Conservation (phyloP, 2,329 filamentous ascomycete genomes). For the Pseudogymnoascus pannorum region DNA sequence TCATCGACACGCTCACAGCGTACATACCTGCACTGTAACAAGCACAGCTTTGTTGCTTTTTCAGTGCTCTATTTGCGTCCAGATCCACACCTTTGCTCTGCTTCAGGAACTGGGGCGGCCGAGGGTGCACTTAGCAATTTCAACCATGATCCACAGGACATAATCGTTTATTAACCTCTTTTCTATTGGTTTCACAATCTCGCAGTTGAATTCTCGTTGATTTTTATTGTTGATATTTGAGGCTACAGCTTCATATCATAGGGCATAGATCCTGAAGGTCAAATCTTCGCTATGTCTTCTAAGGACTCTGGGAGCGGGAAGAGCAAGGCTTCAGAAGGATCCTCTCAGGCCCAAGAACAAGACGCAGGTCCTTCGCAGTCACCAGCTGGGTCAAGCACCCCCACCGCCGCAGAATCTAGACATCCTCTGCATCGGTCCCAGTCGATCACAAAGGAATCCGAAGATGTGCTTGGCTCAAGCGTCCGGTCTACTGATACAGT, state of each 20-base stretch:
- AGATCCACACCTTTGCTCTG: background rate
- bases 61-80: background rate
- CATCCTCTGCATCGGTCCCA: slow-evolving; percentile 29
- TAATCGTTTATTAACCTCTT: background rate
- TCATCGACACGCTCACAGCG: background rate
- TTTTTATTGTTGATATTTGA: background rate
- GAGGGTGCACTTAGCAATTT: slow-evolving; percentile 1
- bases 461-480: slow-evolving; percentile 45
- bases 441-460: slow-evolving; percentile 25
- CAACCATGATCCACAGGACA: background rate
- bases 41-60: background rate
- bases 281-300: background rate
- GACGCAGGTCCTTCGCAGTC: slow-evolving; percentile 12
- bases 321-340: background rate
- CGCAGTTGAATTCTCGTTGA: background rate
- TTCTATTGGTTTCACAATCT: background rate
- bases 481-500: slow-evolving; percentile 54
- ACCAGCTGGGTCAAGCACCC: slow-evolving; percentile 32
- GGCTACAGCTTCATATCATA: background rate
- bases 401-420: slow-evolving; percentile 42
- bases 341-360: slow-evolving; percentile 11
- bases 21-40: background rate
- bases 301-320: background rate
- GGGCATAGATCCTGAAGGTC: background rate
- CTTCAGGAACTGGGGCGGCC: background rate